Percentiles rank a stretch among this genome's conserved stretches.
These are phyloP conservation scores for Vanrija sp. DNA, from an alignment of 1,284 basidiomycete genomes.

Conservation along the genomic window DNA sequence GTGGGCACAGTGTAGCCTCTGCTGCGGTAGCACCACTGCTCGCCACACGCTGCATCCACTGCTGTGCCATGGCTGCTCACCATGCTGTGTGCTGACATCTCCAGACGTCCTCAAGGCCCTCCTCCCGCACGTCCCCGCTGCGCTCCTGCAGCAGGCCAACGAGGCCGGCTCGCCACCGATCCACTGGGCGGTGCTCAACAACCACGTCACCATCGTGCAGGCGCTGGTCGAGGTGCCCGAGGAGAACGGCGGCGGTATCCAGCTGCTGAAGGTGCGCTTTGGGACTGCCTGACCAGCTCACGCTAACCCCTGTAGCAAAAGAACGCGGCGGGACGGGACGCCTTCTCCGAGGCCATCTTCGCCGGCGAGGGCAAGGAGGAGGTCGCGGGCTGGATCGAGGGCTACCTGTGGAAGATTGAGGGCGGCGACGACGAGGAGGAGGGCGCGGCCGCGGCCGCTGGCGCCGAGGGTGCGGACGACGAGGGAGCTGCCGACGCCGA, in stretches of 20 bases:
- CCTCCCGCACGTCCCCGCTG: constrained; percentile 56
- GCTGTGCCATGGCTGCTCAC: background rate
- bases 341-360: constrained; percentile 45
- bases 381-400: constrained; percentile 49
- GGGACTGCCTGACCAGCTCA: too few species aligned
- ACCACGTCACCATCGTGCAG: constrained; percentile 64
- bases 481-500: constrained; percentile 10
- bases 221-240: constrained; percentile 57
- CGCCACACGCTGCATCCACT: too few species aligned
- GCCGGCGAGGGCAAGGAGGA: constrained; percentile 50
- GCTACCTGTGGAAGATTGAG: constrained; percentile 41
- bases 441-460: background rate
- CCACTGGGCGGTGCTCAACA: constrained; percentile 83
- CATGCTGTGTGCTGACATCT: background rate
- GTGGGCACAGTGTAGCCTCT: background rate
- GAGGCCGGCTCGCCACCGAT: constrained; percentile 69
- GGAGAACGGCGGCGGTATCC: constrained; percentile 44
- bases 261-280: constrained; percentile 41
- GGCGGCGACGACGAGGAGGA: constrained; percentile 32
- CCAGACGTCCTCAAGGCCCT: constrained; percentile 14
- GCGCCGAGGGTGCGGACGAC: constrained; percentile 3
- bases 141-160: constrained; percentile 62
- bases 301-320: constrained; percentile 33
- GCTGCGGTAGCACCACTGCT: too few species aligned
- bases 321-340: constrained; percentile 42